Percentiles rank a stretch among this genome's conserved stretches.
These are phyloP conservation scores for Cladosporium sp. DNA, from an alignment of 2,329 filamentous ascomycete species.

Conservation along the genomic window DNA sequence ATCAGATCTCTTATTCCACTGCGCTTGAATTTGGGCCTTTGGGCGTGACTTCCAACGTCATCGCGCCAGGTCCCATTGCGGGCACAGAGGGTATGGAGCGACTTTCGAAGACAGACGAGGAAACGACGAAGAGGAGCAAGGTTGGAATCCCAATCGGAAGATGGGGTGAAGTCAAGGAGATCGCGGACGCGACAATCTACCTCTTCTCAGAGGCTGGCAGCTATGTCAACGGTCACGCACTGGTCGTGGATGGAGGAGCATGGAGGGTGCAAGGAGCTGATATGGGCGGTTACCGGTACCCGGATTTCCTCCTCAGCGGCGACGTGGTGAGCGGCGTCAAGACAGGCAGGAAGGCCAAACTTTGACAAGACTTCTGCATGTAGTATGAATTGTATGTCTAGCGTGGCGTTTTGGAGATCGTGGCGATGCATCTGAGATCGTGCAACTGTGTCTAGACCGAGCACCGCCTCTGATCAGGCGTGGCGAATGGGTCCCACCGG, in stretches of 20 bases:
- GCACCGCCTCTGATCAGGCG: neutral
- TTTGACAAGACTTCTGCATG: conserved; percentile 35
- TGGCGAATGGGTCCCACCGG: neutral
- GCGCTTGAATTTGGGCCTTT: conserved; percentile 87
- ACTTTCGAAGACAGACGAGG: conserved; percentile 37
- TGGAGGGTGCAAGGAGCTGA: conserved; percentile 47
- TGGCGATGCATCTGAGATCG: conserved; percentile 17
- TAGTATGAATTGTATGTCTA: conserved; percentile 5
- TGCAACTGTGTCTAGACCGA: neutral
- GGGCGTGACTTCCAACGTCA: conserved; percentile 83
- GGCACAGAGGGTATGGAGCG: conserved; percentile 68
- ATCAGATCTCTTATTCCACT: conserved; percentile 76
- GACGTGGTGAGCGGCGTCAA: conserved; percentile 58
- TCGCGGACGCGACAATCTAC: conserved; percentile 89
- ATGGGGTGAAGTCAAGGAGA: conserved; percentile 78
- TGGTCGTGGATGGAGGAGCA: conserved; percentile 65
- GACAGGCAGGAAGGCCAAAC: conserved; percentile 58
- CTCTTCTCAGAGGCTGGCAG: conserved; percentile 83
- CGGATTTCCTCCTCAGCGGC: conserved; percentile 59
- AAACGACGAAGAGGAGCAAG: conserved; percentile 33
- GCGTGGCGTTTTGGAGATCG: conserved; percentile 15
- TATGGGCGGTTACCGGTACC: conserved; percentile 51
- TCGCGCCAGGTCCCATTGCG: conserved; percentile 82
- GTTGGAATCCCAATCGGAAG: conserved; percentile 68
- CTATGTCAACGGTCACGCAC: conserved; percentile 78